A percentile compares a stretch with the other conserved stretches of the same genome.
Conservation (phyloP, 768 basidiomycete genomes). For the Kwoniella bestiolae region DNA sequence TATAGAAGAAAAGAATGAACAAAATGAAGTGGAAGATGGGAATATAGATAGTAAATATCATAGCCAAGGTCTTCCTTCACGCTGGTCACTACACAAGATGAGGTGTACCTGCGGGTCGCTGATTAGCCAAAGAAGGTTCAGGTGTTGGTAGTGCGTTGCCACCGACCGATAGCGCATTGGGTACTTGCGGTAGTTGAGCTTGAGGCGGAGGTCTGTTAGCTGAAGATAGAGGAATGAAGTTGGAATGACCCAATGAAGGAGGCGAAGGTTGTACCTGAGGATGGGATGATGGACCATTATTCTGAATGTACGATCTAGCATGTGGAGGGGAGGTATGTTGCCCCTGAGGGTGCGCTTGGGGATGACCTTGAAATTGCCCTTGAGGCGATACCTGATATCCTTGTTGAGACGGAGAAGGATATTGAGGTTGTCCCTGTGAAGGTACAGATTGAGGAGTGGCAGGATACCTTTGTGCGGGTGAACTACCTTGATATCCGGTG, state of each 20-base stretch:
- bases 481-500: slow-evolving; percentile 10
- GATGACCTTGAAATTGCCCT: not conserved
- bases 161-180: not conserved
- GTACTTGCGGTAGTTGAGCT: not conserved
- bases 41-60: too few species aligned
- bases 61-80: too few species aligned
- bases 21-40: too few species aligned
- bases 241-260: not conserved
- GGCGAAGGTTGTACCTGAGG: not conserved
- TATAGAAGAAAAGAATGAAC: too few species aligned
- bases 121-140: not conserved
- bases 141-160: not conserved
- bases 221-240: not conserved
- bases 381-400: not conserved
- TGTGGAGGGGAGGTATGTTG: slow-evolving; percentile 1
- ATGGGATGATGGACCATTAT: slow-evolving; percentile 2
- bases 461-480: not conserved
- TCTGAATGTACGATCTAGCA: too few species aligned
- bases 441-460: not conserved
- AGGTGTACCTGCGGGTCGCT: not conserved
- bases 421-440: not conserved
- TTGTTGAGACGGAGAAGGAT: not conserved
- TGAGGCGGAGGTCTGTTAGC: not conserved
- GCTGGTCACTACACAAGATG: too few species aligned
- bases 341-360: not conserved